Conservation (phyloP, 176 grass and related monocot genomes). For the Rhynchospora pubera region DNA sequence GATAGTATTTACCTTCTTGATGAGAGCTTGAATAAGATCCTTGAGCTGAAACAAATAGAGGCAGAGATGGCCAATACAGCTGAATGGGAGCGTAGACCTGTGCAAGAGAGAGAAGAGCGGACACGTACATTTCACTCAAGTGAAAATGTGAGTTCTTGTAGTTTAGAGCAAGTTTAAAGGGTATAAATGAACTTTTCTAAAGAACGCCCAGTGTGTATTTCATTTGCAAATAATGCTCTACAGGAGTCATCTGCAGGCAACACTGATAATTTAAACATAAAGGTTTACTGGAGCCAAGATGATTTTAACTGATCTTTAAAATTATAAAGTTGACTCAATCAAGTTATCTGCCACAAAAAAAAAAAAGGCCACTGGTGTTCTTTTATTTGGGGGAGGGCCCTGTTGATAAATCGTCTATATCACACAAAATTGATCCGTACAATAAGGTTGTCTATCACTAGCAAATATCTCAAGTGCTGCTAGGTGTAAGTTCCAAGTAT, state of each 20-base stretch:
- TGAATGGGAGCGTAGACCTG: slow-evolving; percentile 67
- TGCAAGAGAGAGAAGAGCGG: slow-evolving; percentile 92
- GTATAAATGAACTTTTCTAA: slow-evolving; percentile 1
- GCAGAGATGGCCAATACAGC: slow-evolving; percentile 77
- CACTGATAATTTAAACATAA: not conserved
- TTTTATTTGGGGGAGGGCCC: not conserved
- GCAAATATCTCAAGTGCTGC: not conserved
- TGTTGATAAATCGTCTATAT: not conserved
- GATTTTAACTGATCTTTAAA: not conserved
- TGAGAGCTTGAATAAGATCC: slow-evolving; percentile 98
- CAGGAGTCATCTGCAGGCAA: not conserved
- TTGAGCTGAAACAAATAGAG: slow-evolving; percentile 93
- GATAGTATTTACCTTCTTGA: slow-evolving; percentile 99
- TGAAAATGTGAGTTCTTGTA: slow-evolving; percentile 72
- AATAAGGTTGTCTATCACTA: not conserved
- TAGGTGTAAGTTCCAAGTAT: not conserved
- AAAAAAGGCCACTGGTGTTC: not conserved
- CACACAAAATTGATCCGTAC: not conserved
- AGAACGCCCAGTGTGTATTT: not conserved
- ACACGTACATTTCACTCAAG: slow-evolving; percentile 70
- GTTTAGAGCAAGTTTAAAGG: not conserved
- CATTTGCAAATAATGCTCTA: not conserved
- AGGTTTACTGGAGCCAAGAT: not conserved
- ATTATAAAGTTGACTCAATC: not conserved
- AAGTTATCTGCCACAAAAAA: not conserved